Evolutionary conservation across 306 rosid genomes (phyloP), one percentile per base, ranked within the genome.

Genomic region (Aeschynomene evenia): DNA sequence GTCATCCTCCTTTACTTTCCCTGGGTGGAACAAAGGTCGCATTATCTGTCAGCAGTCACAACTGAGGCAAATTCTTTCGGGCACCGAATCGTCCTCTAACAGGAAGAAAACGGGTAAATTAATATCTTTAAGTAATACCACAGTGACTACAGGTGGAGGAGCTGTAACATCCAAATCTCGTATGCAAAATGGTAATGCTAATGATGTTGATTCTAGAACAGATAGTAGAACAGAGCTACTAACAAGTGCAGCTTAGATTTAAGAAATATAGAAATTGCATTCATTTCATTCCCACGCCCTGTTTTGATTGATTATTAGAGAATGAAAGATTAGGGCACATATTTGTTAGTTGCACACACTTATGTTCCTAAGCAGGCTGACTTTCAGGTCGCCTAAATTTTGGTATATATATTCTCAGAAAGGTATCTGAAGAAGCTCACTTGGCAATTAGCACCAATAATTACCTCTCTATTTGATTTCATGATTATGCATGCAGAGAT

Each of bases 11-110:
- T 88, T 91, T 54, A 63, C 69, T 39, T 94, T 87, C 79, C 87
- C 97, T 4, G 66, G 74, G 40, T 95, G 99, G 97, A 95, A 89
- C 88, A 85, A 79, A 40, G 95, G 99, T 62, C 90, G 99, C 76
- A 81, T 95, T 73, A 65, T 91, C 82, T 95, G 99, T 81, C 95
- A 63, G 77, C 84, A 82, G 56, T 71, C 91, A 72, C 96, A 89
- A 79, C 91, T 95, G 57, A 87, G 83, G 83, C 85, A 57, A 77
- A 78, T 85, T 42, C 85, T 95, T 45, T 51, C 86, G 0, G 79
- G 86, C 81, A 66, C 75, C 5, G 89, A 83, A 66, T 72, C 85
- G 72, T 81, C 96, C 39, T 77, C 88, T 14, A 82, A 81, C 43
- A 81, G 39, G 29, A 63, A 85, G 24, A 70, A 72, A 71, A 37